phyloP scores from a whole-genome alignment of 768 basidiomycete genomes.

The Suillus subaureus region DNA sequence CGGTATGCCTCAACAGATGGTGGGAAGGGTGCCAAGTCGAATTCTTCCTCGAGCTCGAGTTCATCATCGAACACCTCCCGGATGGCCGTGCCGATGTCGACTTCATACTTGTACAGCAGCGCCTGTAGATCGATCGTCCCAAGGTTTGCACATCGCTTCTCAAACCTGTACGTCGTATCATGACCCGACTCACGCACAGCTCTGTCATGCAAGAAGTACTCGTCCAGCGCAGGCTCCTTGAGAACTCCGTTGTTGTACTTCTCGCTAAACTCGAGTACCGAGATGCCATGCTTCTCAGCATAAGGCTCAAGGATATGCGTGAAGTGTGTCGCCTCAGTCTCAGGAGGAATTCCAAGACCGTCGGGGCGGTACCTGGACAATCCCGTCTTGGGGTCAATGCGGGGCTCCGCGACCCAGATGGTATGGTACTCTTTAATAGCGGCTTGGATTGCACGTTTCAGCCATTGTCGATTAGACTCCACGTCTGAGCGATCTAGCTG shows the following conservation, averaged over 20 bases:
- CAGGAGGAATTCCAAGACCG: conserved; percentile 94
- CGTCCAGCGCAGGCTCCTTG: conserved; percentile 87
- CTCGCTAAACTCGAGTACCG: conserved; percentile 95
- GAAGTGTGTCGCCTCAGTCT: conserved; percentile 98
- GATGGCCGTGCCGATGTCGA: conserved; percentile 98
- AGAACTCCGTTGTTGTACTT: conserved; percentile 87
- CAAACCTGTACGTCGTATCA: conserved; percentile 96
- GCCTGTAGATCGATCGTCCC: conserved; percentile 96
- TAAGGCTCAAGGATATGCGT: conserved; percentile 96
- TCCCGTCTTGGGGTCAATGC: conserved; percentile 93
- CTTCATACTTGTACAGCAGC: conserved; percentile 96
- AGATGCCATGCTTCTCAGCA: conserved; percentile 89
- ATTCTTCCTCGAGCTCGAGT: conserved; percentile 91
- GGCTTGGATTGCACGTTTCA: conserved; percentile 94
- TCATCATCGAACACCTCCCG: conserved; percentile 93
- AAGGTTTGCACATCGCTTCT: conserved; percentile 96
- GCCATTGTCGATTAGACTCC: conserved; percentile 80
- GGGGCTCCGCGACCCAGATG: conserved; percentile 93
- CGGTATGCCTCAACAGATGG: conserved; percentile 72
- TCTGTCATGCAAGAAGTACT: conserved; percentile 97
- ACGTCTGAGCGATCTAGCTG: conserved; percentile 87
- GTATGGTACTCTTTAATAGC: conserved; percentile 99
- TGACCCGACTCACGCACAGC: conserved; percentile 96
- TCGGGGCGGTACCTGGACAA: conserved; percentile 93
- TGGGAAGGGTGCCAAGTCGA: conserved; percentile 90